Base-by-base conservation (phyloP, 2,329 filamentous ascomycete genomes). In the Cladophialophora carrionii region DNA sequence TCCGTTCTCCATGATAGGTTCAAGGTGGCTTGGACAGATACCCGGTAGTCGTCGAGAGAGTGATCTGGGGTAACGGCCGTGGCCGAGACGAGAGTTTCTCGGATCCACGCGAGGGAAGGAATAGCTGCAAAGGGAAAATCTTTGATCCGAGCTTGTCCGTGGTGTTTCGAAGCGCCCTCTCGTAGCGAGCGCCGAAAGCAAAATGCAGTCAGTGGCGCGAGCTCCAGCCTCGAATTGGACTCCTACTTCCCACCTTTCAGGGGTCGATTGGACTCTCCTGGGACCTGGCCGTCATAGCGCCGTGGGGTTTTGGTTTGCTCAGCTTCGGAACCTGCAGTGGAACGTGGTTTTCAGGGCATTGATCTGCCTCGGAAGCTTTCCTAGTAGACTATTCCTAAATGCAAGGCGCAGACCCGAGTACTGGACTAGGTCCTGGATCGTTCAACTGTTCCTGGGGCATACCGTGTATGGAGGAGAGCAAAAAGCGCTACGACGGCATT, bases 91-190 rank as follows among this genome's bases (percentile, higher is more conserved):
- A n/a, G 37, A 26, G 48, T n/a, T 51, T n/a, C 49, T 17, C 6
- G 49, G 58, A 24, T 29, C 54, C 54, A 48, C 32, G 3, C 22
- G n/a, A 2, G 10, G 37, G 57, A 61, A 52, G 57, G 48, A 43
- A 52, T 61, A 61, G 49, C 48, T 48, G 32, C 32, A n/a, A 22
- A 52, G 57, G 64, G 49, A 63, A 67, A 64, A 67, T 61, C 57
- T 22, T 63, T 67, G 64, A 61, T 64, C 64, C 64, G 64, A 8
- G n/a, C 14, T 17, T 43, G 37, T n/a, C 37, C 37, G 37, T 14
- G 14, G 17, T 43, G n/a, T n/a, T 43, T 43, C 37, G 37, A 43
- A n/a, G 37, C 14, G 17, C 37, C 37, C 37, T 52, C 26, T 52
- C 48, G 9, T 26, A 26, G 9, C 48, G 48, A 52, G 24, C 29